phyloP scores from a whole-genome alignment of 495 filamentous ascomycete genomes.

The Trichoderma virens region DNA sequence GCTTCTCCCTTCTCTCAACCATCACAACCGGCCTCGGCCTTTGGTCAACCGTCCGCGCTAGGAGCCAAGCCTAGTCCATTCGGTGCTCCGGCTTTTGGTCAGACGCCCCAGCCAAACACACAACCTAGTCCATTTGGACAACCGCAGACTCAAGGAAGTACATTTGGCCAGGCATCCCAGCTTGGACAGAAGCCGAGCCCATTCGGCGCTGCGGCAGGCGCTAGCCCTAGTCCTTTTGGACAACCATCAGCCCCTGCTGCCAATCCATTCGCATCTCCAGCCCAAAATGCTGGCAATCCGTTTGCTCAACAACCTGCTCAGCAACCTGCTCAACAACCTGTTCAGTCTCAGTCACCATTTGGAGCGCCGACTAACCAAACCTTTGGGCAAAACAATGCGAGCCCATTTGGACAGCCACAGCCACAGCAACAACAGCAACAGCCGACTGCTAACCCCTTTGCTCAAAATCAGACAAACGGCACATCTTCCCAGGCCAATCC shows the following conservation, averaged over 20 bases:
- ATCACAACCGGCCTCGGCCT: constrained; percentile 24
- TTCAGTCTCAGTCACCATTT: not conserved
- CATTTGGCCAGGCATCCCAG: constrained; percentile 17
- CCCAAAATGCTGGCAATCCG: constrained; percentile 26
- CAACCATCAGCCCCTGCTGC: not conserved
- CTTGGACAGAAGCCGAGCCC: constrained; percentile 11
- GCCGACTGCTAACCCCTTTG: constrained; percentile 20
- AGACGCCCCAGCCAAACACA: constrained; percentile 31
- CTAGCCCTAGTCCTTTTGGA: constrained; percentile 24
- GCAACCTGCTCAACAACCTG: not conserved
- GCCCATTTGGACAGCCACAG: constrained; percentile 6
- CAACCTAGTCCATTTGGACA: constrained; percentile 25
- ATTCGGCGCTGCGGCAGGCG: constrained; percentile 15
- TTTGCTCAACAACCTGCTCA: constrained; percentile 26
- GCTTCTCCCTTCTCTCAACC: constrained; percentile 37
- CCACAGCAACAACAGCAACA: too few species aligned
- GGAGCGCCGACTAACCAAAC: not conserved
- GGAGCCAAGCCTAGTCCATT: constrained; percentile 18
- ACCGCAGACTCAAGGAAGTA: constrained; percentile 19
- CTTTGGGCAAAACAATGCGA: constrained; percentile 3
- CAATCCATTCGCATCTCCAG: constrained; percentile 16
- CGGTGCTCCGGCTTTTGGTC: constrained; percentile 29
- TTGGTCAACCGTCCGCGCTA: constrained; percentile 24
- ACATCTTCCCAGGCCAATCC: constrained; percentile 1
- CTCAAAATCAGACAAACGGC: constrained; percentile 11